phyloP scores from a whole-genome alignment of 176 grass and related monocot species.

The Otatea glauca region DNA sequence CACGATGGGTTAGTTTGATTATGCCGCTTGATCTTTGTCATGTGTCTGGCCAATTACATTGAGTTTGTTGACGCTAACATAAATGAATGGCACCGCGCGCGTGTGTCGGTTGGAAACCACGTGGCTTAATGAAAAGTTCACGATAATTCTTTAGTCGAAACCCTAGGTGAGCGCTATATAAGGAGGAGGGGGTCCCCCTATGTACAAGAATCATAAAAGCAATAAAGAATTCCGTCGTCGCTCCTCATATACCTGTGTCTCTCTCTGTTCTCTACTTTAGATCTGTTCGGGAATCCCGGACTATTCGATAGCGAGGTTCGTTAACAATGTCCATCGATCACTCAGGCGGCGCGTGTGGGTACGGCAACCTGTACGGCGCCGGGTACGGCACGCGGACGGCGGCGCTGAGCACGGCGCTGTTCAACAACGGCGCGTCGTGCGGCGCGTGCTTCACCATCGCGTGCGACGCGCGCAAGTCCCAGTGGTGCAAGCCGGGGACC shows the following conservation, averaged over 20 bases:
- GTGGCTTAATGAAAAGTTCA: no score
- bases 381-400: slow-evolving; percentile 54
- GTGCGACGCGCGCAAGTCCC: slow-evolving; percentile 38
- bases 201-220: no score
- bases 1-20: slow-evolving; percentile 29
- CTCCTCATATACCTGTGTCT: no score
- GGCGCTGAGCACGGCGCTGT: slow-evolving; percentile 63
- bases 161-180: no score
- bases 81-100: neutral
- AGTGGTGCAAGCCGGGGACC: slow-evolving; percentile 40
- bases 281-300: no score
- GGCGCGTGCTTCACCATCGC: slow-evolving; percentile 55
- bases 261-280: no score
- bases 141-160: no score
- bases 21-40: neutral
- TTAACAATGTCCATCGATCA: neutral
- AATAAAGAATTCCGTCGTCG: no score
- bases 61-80: neutral
- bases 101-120: no score
- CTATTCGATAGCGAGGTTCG: no score
- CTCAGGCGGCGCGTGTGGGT: slow-evolving; percentile 55
- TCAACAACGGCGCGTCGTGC: slow-evolving; percentile 49
- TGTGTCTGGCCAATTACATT: neutral
- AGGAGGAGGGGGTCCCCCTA: no score
- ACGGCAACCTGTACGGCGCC: slow-evolving; percentile 57